A percentile compares a stretch with the other conserved stretches of the same genome.
These are phyloP conservation scores for Rugonectria rugulosa DNA, from an alignment of 2,329 filamentous ascomycete species.

Conservation along the genomic window DNA sequence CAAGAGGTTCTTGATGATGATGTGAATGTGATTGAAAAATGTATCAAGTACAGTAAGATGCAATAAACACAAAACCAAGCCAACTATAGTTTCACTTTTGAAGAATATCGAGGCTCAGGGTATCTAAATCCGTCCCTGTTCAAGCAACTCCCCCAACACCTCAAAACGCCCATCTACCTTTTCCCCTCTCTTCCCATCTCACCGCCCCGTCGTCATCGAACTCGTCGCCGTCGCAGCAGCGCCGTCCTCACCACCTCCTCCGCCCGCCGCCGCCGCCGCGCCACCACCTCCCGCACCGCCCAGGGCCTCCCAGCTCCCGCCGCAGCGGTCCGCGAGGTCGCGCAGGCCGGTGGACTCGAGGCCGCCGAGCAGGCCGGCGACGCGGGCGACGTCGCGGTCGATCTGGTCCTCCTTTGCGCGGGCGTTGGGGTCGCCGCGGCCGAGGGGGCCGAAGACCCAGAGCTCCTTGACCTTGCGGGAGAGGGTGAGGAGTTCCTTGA, in stretches of 20 bases:
- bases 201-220: not conserved
- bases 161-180: not conserved
- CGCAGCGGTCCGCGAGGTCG: constrained; percentile 44
- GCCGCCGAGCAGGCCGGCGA: constrained; percentile 44
- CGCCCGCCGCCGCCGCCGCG: constrained; percentile 7
- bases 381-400: constrained; percentile 46
- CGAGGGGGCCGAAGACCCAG: constrained; percentile 54
- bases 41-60: too few relatives aligned
- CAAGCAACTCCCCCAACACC: not conserved
- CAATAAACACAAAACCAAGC: not conserved
- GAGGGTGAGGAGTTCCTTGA: constrained; percentile 54
- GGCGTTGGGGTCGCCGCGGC: constrained; percentile 46
- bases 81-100: not conserved
- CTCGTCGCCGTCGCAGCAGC: not conserved
- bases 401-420: constrained; percentile 47
- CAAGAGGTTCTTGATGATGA: not conserved
- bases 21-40: not conserved
- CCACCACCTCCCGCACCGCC: constrained; percentile 13
- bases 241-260: not conserved
- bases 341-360: constrained; percentile 46
- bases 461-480: constrained; percentile 55
- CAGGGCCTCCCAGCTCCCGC: constrained; percentile 48
- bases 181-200: not conserved
- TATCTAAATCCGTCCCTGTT: constrained; percentile 24
- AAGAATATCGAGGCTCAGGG: constrained; percentile 18